phyloP scores from a whole-genome alignment of 331 rosid species.

The Saraca asoca region DNA sequence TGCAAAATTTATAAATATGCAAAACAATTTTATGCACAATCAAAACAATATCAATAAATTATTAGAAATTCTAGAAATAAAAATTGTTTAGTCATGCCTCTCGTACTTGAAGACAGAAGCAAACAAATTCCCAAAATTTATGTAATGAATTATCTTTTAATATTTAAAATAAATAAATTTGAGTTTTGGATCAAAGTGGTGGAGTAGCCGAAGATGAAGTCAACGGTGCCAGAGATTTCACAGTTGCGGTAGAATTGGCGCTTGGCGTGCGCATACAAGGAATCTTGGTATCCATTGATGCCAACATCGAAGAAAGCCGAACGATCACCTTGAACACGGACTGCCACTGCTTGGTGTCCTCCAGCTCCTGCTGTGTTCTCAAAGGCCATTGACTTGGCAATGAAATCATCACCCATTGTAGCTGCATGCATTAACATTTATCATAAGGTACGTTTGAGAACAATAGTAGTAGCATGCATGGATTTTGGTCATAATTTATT shows the following conservation, averaged over 20 bases:
- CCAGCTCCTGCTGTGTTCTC: conserved; percentile 30
- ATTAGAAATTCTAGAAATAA: too few relatives aligned
- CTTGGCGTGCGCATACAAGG: conserved; percentile 25
- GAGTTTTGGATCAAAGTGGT: conserved; percentile 31
- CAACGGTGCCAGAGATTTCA: conserved; percentile 37
- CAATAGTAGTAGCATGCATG: too few relatives aligned
- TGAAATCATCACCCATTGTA: conserved; percentile 7
- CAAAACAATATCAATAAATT: too few relatives aligned
- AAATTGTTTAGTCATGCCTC: too few relatives aligned
- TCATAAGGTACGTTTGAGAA: too few relatives aligned
- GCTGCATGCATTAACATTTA: conserved; percentile 20
- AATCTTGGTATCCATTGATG: conserved; percentile 36
- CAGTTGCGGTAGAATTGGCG: conserved; percentile 38
- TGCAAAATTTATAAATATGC: too few relatives aligned
- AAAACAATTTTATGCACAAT: too few relatives aligned
- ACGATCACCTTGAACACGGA: conserved; percentile 19
- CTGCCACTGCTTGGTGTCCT: conserved; percentile 35
- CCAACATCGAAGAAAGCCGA: conserved; percentile 22
- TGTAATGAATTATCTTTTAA: too few relatives aligned
- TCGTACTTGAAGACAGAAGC: too few relatives aligned
- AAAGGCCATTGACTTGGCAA: conserved; percentile 26
- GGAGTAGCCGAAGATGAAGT: conserved; percentile 37
- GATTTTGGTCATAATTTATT: too few relatives aligned
- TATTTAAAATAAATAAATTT: too few relatives aligned
- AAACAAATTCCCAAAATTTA: too few relatives aligned